A percentile compares a stretch with the other conserved stretches of the same genome.
phyloP scores from a whole-genome alignment of 2,329 filamentous ascomycete genomes.

The Diaporthe ilicicola region DNA sequence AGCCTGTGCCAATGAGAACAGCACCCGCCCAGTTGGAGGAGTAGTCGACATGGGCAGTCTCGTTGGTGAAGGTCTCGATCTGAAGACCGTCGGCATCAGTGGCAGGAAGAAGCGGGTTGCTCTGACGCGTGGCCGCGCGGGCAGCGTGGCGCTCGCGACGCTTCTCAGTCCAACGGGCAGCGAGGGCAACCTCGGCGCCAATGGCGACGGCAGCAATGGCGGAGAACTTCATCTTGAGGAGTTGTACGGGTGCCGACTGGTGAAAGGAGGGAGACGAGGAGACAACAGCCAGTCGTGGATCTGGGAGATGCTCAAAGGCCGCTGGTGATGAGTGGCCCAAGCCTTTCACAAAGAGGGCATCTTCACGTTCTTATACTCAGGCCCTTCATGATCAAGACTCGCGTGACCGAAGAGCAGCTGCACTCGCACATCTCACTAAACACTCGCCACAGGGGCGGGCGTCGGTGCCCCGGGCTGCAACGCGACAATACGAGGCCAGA shows the following conservation, averaged over 20 bases:
- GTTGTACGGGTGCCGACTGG: neutral
- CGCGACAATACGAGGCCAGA: slow-evolving; percentile 5
- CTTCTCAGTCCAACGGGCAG: slow-evolving; percentile 29
- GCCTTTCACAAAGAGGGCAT: neutral
- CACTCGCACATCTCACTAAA: neutral
- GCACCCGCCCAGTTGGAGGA: slow-evolving; percentile 65
- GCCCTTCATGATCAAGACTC: neutral
- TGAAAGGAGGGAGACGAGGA: neutral
- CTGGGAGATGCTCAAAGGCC: slow-evolving; percentile 4
- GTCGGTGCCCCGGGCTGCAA: neutral
- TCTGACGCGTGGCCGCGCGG: slow-evolving; percentile 7
- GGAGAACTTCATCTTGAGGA: slow-evolving; percentile 29
- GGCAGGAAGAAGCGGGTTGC: slow-evolving; percentile 26
- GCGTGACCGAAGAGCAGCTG: neutral
- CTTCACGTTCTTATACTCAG: neutral
- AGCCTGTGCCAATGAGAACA: slow-evolving; percentile 59
- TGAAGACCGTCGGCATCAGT: slow-evolving; percentile 20
- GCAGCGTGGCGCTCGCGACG: slow-evolving; percentile 30
- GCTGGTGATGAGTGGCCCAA: neutral
- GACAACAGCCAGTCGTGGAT: neutral
- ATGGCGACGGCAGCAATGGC: slow-evolving; percentile 14
- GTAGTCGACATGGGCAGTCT: slow-evolving; percentile 28
- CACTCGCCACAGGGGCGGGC: neutral
- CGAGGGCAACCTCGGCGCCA: slow-evolving; percentile 22
- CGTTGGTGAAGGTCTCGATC: slow-evolving; percentile 26